A percentile compares a stretch with the other conserved stretches of the same genome.
Conservation (phyloP, 306 rosid species). For the Mimosa pudica region DNA sequence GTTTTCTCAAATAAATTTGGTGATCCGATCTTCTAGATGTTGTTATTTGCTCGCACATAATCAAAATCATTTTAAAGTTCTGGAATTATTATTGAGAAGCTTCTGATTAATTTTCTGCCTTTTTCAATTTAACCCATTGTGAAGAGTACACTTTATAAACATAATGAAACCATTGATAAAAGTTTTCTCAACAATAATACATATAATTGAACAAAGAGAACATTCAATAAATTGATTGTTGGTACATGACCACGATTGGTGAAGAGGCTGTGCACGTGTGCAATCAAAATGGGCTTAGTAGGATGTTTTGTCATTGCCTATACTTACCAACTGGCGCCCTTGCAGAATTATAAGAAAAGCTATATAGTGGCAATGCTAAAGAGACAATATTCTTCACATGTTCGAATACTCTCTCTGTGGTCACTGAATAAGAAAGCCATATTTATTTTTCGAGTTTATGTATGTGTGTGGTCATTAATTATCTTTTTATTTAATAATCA, state of each 20-base stretch:
- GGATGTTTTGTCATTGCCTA: constrained; percentile 50
- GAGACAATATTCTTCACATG: constrained; percentile 48
- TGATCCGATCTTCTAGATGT: neutral
- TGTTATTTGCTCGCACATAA: neutral
- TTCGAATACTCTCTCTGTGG: constrained; percentile 35
- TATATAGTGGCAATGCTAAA: constrained; percentile 22
- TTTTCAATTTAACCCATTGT: neutral
- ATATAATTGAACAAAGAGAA: neutral
- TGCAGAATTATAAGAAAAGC: constrained; percentile 22
- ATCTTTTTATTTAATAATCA: too few species aligned
- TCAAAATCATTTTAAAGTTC: neutral
- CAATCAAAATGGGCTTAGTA: constrained; percentile 32
- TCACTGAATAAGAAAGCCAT: constrained; percentile 33
- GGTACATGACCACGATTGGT: neutral
- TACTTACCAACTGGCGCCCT: constrained; percentile 49
- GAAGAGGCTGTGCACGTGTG: constrained; percentile 44
- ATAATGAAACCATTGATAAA: neutral
- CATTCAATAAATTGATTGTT: neutral
- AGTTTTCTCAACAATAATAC: neutral
- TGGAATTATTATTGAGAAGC: neutral
- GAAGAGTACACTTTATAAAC: neutral
- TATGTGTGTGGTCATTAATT: neutral
- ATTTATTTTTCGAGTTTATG: neutral
- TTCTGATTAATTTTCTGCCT: neutral
- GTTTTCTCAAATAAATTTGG: neutral